Evolutionary conservation across 139 green algal genomes (phyloP), one percentile per base, ranked within the genome.

Genomic region (Coccomyxa sp.): DNA sequence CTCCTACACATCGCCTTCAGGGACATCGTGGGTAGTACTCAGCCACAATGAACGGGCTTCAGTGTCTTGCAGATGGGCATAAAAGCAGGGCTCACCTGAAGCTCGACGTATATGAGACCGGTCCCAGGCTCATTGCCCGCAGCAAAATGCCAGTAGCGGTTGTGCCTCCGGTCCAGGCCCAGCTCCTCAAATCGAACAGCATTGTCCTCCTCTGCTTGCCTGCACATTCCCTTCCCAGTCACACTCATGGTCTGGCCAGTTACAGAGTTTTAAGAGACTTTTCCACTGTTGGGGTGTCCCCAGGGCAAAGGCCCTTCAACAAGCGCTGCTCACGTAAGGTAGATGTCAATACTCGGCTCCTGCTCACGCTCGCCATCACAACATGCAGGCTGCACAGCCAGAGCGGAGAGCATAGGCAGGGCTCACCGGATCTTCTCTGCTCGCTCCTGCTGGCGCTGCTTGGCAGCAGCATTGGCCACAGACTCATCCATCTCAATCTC

Each of bases 91-190:
- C 29, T 8, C 70, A 54, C 36, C 36, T 74, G 70, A 33, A 74
- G 16, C 33, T 31, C 34, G 70, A 31, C 44, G 24, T 50, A 54
- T 9, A 31, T 50, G 29, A 12, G 50, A 6, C 50, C 50, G 2
- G 50, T 31, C 27, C 50, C 50, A 31, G 50, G 18, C 27, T 64
- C 50, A 22, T 29, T 72, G 64, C 29, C 31, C 24, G n/a, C 64
- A 37, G 31, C 64, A 39, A 72, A 29, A 10, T 33, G 64, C 29
- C 64, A 72, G 88, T 95, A 96, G 39, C 86, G 79, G 84, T 96
- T 96, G 83, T 89, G 83, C 33, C 93, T 83, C 29, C 94, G 78
- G 86, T 98, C 94, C 74, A 88, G 64, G 27, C 94, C 94, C 31
- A 98, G 78, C 0, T 91, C 88, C 85, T 91, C 89, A 27, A 79